phyloP scores from a whole-genome alignment of 495 filamentous ascomycete species.

The Penicillium daleae region DNA sequence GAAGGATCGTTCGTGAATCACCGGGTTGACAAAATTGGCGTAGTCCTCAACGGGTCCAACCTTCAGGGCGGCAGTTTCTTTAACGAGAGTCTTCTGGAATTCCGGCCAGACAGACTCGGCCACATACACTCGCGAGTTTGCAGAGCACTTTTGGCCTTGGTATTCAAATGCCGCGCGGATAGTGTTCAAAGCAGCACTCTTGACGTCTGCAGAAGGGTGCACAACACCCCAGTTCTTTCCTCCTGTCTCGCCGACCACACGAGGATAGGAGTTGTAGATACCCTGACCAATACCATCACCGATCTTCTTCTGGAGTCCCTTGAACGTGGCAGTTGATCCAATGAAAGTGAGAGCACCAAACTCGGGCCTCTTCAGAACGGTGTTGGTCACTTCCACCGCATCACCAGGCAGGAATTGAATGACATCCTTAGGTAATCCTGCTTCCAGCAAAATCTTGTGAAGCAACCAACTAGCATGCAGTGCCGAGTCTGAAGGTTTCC shows the following conservation, averaged over 20 bases:
- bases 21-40: slow-evolving; percentile 71
- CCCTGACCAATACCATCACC: slow-evolving; percentile 67
- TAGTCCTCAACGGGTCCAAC: slow-evolving; percentile 63
- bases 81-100: slow-evolving; percentile 58
- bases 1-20: slow-evolving; percentile 73
- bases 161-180: slow-evolving; percentile 86
- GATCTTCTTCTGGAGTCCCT: slow-evolving; percentile 71
- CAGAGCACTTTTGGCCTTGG: slow-evolving; percentile 86
- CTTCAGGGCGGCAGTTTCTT: slow-evolving; percentile 29
- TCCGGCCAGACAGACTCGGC: slow-evolving; percentile 65
- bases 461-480: slow-evolving; percentile 75
- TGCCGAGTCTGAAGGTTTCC: slow-evolving; percentile 83
- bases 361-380: slow-evolving; percentile 66
- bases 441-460: slow-evolving; percentile 79
- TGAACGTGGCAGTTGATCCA: slow-evolving; percentile 77
- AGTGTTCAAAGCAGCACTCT: slow-evolving; percentile 75
- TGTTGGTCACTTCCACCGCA: slow-evolving; percentile 71
- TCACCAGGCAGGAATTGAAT: slow-evolving; percentile 83
- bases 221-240: slow-evolving; percentile 90
- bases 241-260: slow-evolving; percentile 83
- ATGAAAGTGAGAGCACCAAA: slow-evolving; percentile 81
- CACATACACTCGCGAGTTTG: slow-evolving; percentile 76
- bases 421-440: slow-evolving; percentile 75
- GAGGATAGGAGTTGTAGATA: slow-evolving; percentile 71
- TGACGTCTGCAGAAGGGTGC: slow-evolving; percentile 70